These are phyloP conservation scores for Dactylonectria estremocensis DNA, from an alignment of 2,329 filamentous ascomycete genomes.

Conservation along the genomic window DNA sequence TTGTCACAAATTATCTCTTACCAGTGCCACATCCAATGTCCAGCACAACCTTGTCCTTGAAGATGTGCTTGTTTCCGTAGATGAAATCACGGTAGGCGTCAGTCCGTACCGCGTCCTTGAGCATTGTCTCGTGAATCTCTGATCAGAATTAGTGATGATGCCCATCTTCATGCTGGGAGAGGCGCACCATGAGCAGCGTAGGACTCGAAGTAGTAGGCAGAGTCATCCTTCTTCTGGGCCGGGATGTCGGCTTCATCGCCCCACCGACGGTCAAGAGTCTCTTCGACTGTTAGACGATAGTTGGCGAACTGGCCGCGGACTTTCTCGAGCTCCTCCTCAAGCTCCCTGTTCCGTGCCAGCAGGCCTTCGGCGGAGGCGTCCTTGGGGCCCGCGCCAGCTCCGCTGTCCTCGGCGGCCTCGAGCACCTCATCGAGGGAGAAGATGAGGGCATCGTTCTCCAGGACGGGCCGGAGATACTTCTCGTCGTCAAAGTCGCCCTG, in stretches of 20 bases:
- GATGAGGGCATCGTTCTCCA: conserved; percentile 91
- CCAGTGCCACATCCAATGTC: conserved; percentile 90
- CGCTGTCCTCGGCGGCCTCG: conserved; percentile 54
- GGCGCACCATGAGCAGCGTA: conserved; percentile 72
- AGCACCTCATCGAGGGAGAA: conserved; percentile 87
- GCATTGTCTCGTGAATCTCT: conserved; percentile 97
- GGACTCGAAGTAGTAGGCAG: conserved; percentile 72
- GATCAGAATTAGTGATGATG: conserved; percentile 14
- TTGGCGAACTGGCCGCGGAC: conserved; percentile 74
- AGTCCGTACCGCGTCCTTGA: conserved; percentile 90
- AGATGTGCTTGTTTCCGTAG: conserved; percentile 90
- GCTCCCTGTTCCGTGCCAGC: conserved; percentile 66
- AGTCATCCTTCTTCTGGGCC: conserved; percentile 51
- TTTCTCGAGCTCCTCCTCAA: conserved; percentile 74
- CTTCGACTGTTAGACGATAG: conserved; percentile 76
- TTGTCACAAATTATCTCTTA: conserved; percentile 46
- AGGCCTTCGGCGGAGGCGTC: conserved; percentile 53
- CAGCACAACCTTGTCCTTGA: conserved; percentile 87
- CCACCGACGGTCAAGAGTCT: conserved; percentile 77
- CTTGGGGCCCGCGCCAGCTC: conserved; percentile 59
- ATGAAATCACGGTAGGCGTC: conserved; percentile 96
- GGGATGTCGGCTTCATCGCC: conserved; percentile 66
- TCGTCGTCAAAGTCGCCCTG: conserved; percentile 80
- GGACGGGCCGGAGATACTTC: conserved; percentile 83
- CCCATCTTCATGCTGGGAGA: neutral